A percentile compares a stretch with the other conserved stretches of the same genome.
Conservation (phyloP, 441 rosid species). For the Flueggea neowawraea region DNA sequence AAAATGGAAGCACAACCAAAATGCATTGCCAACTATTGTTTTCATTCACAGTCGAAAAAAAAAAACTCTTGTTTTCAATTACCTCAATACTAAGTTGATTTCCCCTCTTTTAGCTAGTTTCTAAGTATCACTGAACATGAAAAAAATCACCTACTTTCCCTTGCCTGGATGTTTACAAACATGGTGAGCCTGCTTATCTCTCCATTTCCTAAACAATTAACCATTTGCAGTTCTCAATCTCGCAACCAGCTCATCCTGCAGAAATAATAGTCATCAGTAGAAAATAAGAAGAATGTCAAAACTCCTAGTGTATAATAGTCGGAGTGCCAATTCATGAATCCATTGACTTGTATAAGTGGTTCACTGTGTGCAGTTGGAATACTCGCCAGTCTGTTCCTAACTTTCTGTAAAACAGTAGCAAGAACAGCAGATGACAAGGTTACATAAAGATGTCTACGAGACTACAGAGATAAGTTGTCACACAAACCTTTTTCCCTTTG, state of each 20-base stretch:
- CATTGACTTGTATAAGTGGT: too few relatives aligned
- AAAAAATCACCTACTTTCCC: constrained; percentile 14
- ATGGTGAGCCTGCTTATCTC: constrained; percentile 6
- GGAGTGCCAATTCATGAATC: too few relatives aligned
- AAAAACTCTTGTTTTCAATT: too few relatives aligned
- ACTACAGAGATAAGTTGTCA: not conserved
- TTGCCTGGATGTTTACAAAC: constrained; percentile 1
- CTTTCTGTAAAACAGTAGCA: too few relatives aligned
- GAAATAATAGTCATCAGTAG: constrained; percentile 4
- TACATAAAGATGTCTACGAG: not conserved
- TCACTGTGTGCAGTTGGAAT: too few relatives aligned
- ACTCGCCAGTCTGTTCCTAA: not conserved
- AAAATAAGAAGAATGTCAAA: not conserved
- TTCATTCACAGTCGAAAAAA: too few relatives aligned
- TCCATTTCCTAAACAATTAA: constrained; percentile 6
- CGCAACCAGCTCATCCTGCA: constrained; percentile 78
- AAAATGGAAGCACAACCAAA: too few relatives aligned
- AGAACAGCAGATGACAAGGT: too few relatives aligned
- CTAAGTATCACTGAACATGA: constrained; percentile 15
- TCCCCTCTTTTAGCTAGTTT: too few relatives aligned
- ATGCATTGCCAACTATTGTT: too few relatives aligned
- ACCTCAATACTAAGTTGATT: too few relatives aligned
- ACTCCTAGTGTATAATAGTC: too few relatives aligned
- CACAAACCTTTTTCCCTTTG: constrained; percentile 85
- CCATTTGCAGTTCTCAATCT: constrained; percentile 47